These are phyloP conservation scores for Syzygium malaccense DNA, from an alignment of 441 rosid genomes.

Conservation along the genomic window DNA sequence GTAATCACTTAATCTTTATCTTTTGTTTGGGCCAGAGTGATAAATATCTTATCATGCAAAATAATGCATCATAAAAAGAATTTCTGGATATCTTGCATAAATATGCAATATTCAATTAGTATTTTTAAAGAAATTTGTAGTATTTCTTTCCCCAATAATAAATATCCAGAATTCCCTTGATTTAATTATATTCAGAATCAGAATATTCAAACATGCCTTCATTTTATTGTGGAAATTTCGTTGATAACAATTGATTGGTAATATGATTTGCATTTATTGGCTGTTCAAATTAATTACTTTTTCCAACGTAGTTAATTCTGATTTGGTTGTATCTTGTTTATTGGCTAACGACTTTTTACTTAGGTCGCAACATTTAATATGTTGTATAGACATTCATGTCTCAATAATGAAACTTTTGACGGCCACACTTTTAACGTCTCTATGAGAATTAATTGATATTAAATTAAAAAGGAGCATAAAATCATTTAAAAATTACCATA, in stretches of 20 bases:
- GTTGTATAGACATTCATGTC: not conserved
- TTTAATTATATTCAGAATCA: not conserved
- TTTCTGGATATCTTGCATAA: not conserved
- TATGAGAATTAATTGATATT: not conserved
- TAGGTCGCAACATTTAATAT: too few relatives aligned
- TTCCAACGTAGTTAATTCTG: too few relatives aligned
- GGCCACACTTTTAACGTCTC: not conserved
- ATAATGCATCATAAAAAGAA: not conserved
- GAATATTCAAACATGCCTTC: not conserved
- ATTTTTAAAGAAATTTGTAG: not conserved
- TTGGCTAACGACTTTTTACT: too few relatives aligned
- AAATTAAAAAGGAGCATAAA: not conserved
- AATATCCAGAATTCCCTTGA: not conserved
- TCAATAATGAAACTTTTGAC: not conserved
- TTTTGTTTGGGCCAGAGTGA: not conserved
- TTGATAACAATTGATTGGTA: not conserved
- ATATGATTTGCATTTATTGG: too few relatives aligned
- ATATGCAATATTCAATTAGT: not conserved
- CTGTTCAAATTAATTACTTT: too few relatives aligned
- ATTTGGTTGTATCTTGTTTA: too few relatives aligned
- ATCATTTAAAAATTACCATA: not conserved
- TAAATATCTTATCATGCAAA: not conserved
- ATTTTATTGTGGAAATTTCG: not conserved
- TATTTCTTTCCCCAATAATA: not conserved
- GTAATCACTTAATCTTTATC: not conserved